Conservation (phyloP, 306 rosid genomes). For the Cyamopsis tetragonoloba region DNA sequence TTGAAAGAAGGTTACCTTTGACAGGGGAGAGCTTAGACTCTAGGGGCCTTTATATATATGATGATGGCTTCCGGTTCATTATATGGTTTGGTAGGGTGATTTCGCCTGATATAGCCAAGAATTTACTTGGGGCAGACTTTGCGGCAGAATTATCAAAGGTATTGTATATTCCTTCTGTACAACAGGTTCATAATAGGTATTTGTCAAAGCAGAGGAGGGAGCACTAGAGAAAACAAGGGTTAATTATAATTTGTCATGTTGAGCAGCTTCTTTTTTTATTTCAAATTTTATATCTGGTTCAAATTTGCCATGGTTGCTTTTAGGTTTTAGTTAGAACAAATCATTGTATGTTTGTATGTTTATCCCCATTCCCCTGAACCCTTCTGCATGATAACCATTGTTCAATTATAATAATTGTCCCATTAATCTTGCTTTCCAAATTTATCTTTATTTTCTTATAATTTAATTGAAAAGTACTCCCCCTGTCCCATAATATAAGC, state of each 20-base stretch:
- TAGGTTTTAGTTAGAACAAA: background rate
- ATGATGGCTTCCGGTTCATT: constrained; percentile 80
- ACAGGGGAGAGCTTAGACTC: constrained; percentile 81
- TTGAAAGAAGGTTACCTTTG: constrained; percentile 75
- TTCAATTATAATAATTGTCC: background rate
- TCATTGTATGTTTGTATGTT: background rate
- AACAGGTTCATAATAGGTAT: constrained; percentile 7
- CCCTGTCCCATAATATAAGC: too few relatives aligned
- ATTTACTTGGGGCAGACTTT: constrained; percentile 81
- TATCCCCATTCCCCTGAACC: background rate
- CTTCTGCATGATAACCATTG: background rate
- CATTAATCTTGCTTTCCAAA: background rate
- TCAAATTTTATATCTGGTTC: background rate
- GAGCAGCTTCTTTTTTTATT: background rate
- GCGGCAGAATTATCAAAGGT: constrained; percentile 98
- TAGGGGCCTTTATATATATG: constrained; percentile 77
- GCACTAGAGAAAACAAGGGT: background rate
- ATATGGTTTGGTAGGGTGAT: constrained; percentile 92
- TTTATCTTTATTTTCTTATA: background rate
- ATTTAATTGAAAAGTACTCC: background rate
- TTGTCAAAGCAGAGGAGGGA: background rate
- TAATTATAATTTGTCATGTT: background rate
- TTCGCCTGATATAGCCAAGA: constrained; percentile 89
- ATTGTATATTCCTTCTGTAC: constrained; percentile 19
- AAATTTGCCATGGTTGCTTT: background rate